A percentile compares a stretch with the other conserved stretches of the same genome.
Evolutionary conservation across 2,329 filamentous ascomycete genomes (phyloP).

Genomic region (Pseudogymnoascus sp.): DNA sequence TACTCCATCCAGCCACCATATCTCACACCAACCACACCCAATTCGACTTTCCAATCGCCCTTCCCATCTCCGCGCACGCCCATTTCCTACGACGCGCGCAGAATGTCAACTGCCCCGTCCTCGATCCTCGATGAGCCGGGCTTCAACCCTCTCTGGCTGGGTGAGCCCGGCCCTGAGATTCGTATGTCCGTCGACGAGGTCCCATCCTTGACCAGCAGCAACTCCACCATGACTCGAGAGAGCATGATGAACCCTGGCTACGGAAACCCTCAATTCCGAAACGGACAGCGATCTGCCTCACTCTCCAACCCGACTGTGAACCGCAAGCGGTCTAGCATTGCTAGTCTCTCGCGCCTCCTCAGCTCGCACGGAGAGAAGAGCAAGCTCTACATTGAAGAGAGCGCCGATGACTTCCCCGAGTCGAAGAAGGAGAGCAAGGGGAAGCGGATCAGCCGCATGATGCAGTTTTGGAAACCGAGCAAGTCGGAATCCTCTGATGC

Average conservation of each 20-base stretch:
- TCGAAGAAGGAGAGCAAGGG: constrained; percentile 59
- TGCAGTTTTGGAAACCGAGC: constrained; percentile 65
- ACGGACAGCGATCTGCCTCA: constrained; percentile 54
- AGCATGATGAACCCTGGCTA: constrained; percentile 38
- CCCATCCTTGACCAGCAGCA: constrained; percentile 67
- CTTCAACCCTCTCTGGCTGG: constrained; percentile 64
- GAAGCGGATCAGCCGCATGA: constrained; percentile 64
- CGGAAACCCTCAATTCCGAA: constrained; percentile 40
- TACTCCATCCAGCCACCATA: constrained; percentile 34
- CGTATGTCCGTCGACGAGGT: constrained; percentile 68
- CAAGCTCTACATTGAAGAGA: constrained; percentile 64
- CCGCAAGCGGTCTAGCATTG: constrained; percentile 67
- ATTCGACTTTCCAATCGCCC: constrained; percentile 44
- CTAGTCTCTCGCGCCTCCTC: constrained; percentile 68
- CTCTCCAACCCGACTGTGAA: constrained; percentile 57
- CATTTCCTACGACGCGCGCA: constrained; percentile 63
- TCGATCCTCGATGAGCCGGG: constrained; percentile 65
- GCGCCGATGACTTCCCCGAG: constrained; percentile 43
- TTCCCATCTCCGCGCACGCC: constrained; percentile 61
- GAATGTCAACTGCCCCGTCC: constrained; percentile 68
- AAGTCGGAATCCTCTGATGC: not conserved
- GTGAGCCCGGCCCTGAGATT: constrained; percentile 65
- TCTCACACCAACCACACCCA: constrained; percentile 54
- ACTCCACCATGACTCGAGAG: constrained; percentile 67
- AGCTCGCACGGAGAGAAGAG: constrained; percentile 68